Conservation (phyloP, 345 rosid genomes). For the Iberis pinnata region DNA sequence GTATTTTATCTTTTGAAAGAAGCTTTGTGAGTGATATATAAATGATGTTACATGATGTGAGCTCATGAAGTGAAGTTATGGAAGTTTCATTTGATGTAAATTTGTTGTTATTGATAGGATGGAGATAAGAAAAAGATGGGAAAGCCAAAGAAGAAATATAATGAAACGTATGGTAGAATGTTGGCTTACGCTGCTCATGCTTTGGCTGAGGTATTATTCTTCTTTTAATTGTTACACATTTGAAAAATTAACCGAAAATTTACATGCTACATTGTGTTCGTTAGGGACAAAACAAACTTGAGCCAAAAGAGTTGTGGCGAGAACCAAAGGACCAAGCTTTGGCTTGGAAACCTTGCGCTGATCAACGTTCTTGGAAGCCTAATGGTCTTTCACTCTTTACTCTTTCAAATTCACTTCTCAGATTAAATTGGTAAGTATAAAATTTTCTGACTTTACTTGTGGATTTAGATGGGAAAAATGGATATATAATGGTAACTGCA, state of each 20-base stretch:
- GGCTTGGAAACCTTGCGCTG: conserved; percentile 87
- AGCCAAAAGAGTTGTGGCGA: conserved; percentile 91
- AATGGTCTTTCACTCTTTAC: conserved; percentile 43
- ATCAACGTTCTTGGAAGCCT: conserved; percentile 65
- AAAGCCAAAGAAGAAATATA: conserved; percentile 39
- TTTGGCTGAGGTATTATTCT: conserved; percentile 66
- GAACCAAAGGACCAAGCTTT: conserved; percentile 69
- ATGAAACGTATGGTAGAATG: conserved; percentile 67
- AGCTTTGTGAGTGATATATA: not conserved
- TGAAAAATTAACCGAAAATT: not conserved
- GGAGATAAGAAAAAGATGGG: conserved; percentile 37
- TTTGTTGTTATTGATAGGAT: conserved; percentile 21
- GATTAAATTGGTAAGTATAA: not conserved
- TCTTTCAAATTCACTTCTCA: not conserved
- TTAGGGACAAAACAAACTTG: conserved; percentile 67
- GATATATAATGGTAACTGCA: conserved; percentile 86
- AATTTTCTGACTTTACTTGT: not conserved
- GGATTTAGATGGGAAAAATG: conserved; percentile 64
- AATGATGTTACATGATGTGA: not conserved
- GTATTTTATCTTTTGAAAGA: not conserved
- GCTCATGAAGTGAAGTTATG: conserved; percentile 1
- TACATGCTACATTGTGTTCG: not conserved
- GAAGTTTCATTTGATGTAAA: conserved; percentile 8
- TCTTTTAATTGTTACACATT: not conserved
- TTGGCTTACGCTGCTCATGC: conserved; percentile 88